These are phyloP conservation scores for Mediolabrus comicus DNA, from an alignment of 108 stramenopile species.

Conservation along the genomic window DNA sequence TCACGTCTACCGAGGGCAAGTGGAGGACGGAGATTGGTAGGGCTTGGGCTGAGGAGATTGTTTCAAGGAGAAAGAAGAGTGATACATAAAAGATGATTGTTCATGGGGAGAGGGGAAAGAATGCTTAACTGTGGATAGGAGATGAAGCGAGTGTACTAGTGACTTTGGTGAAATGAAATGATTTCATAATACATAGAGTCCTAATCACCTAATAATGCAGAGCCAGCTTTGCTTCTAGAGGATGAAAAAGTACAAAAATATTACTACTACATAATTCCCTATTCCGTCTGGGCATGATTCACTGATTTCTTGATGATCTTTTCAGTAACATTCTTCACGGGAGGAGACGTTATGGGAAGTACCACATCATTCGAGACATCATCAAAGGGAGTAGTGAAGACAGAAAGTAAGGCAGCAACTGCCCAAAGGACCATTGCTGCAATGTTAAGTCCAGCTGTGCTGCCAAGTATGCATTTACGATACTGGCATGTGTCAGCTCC, in stretches of 20 bases:
- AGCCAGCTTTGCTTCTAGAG: too few relatives aligned
- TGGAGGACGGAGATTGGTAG: conserved; percentile 62
- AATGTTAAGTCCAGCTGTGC: neutral
- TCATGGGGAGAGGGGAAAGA: neutral
- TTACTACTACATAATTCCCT: too few relatives aligned
- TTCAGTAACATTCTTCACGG: neutral
- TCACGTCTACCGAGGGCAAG: conserved; percentile 59
- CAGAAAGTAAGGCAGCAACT: neutral
- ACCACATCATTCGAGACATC: neutral
- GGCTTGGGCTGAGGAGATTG: conserved; percentile 66
- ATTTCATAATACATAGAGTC: too few relatives aligned
- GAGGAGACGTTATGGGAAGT: neutral
- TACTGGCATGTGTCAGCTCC: neutral
- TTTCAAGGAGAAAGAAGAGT: conserved; percentile 44
- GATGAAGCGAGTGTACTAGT: neutral
- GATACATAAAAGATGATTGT: neutral
- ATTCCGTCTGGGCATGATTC: too few relatives aligned
- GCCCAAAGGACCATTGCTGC: neutral
- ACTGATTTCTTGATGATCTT: neutral
- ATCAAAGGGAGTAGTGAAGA: neutral
- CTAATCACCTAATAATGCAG: too few relatives aligned
- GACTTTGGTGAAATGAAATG: too few relatives aligned
- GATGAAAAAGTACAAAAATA: too few relatives aligned
- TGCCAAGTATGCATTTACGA: neutral
- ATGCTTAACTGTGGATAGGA: neutral